Conservation (phyloP, 352 stramenopile genomes). For the Globisporangium uncinulatum region DNA sequence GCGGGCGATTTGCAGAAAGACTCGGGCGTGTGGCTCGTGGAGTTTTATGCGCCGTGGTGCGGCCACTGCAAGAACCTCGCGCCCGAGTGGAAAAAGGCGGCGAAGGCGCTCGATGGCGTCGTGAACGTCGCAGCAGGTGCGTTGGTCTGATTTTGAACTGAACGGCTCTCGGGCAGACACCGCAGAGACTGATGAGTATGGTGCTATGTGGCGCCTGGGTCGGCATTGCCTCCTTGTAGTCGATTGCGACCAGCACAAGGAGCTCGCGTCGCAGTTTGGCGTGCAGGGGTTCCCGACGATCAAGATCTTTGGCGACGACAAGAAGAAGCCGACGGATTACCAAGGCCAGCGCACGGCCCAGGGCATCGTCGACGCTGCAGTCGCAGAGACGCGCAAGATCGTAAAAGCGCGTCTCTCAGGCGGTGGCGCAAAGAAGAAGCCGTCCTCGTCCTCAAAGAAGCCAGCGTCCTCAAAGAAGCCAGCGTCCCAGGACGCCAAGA, state of each 20-base stretch:
- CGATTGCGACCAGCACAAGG: conserved; percentile 77
- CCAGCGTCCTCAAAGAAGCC: conserved; percentile 19
- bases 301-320: conserved; percentile 89
- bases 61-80: conserved; percentile 93
- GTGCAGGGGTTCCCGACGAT: conserved; percentile 93
- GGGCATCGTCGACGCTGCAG: conserved; percentile 78
- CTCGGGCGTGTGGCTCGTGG: conserved; percentile 88
- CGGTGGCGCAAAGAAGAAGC: conserved; percentile 43
- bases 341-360: conserved; percentile 75
- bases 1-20: conserved; percentile 56
- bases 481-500: conserved; percentile 33
- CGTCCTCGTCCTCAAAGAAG: conserved; percentile 29
- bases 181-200: not conserved
- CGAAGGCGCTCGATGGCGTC: conserved; percentile 82
- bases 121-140: conserved; percentile 84
- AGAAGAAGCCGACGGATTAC: conserved; percentile 71
- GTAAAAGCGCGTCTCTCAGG: conserved; percentile 77
- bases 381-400: conserved; percentile 64
- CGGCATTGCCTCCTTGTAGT: conserved; percentile 20
- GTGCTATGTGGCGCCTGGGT: not conserved
- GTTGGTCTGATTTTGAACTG: not conserved
- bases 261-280: conserved; percentile 81
- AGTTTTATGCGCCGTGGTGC: conserved; percentile 95
- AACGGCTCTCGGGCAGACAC: no score
- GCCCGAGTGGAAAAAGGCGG: conserved; percentile 90